Evolutionary conservation across 768 basidiomycete genomes (phyloP), one percentile per base, ranked within the genome.

Genomic region (Boletus insuetus): DNA sequence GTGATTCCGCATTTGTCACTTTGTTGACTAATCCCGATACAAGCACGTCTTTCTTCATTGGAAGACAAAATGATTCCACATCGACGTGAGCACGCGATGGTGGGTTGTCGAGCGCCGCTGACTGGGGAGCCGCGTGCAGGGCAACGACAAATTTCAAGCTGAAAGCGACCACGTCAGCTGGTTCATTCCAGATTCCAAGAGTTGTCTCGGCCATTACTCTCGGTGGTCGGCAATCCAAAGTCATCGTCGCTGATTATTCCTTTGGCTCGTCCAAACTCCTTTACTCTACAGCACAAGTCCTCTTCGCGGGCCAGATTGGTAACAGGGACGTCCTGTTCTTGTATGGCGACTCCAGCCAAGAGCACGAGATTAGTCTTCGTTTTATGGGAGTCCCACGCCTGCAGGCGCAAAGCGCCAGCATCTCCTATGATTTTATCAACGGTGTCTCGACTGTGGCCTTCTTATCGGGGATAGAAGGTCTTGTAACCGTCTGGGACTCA

Each of bases 231-330:
- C 82, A 91, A 67, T 88, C 85, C 42, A 91, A 89, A 64, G 74
- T 91, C 24, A 72, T 92, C 31, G 75, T 88, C 14, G 83, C 87
- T 0, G 83, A 89, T 67, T 89, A 89, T 64, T 73, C 78, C 10
- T 91, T 89, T 63, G 91, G 91, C 20, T 74, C 73, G 14, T 83
- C 84, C 10, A 75, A 73, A 53, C 64, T 87, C 2, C 69, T 80
- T 4, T 92, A 89, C 69, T 85, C 89, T 6, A 91, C 90, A 1
- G 87, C 89, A 0, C 79, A 82, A 53, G 75, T 94, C 29, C 79
- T 91, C 62, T 90, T 81, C 60, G 82, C 88, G 0, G 82, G 85
- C 4, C 69, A 60, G 24, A 84, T 87, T 32, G 86, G 81, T 32
- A 77, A 71, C 2, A 74, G 83, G n/a, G 85, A 87, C 61, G 70